Conservation (phyloP, 1,284 basidiomycete genomes). For the Volvariella volvacea region DNA sequence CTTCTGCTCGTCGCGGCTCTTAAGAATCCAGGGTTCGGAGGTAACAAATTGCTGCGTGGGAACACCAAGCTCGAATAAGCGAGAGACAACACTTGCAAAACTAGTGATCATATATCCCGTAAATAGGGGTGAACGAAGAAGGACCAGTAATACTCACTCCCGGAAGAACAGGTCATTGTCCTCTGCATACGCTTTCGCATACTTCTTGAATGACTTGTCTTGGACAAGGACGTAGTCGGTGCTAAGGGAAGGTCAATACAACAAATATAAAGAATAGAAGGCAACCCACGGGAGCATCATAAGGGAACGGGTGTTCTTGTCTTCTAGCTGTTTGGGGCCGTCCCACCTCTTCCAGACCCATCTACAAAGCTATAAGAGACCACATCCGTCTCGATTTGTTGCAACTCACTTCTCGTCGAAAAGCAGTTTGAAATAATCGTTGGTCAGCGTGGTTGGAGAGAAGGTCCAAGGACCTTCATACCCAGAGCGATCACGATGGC, state of each 20-base stretch:
- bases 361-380: constrained; percentile 19
- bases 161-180: constrained; percentile 83
- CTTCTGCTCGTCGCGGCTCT: constrained; percentile 54
- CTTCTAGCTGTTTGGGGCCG: constrained; percentile 91
- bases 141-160: constrained; percentile 51
- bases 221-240: constrained; percentile 79
- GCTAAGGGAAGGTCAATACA: constrained; percentile 26
- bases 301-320: constrained; percentile 81
- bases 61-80: constrained; percentile 86
- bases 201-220: constrained; percentile 89
- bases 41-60: constrained; percentile 70
- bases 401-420: constrained; percentile 76
- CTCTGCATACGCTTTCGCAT: constrained; percentile 78
- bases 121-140: constrained; percentile 4
- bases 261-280: background rate
- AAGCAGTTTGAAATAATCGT: constrained; percentile 87
- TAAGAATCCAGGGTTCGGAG: constrained; percentile 68
- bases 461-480: constrained; percentile 92
- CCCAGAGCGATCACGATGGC: constrained; percentile 80
- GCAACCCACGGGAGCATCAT: constrained; percentile 90
- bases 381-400: constrained; percentile 4
- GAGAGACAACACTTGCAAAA: constrained; percentile 73
- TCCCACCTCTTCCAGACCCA: constrained; percentile 86
- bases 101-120: constrained; percentile 29
- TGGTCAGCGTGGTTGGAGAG: constrained; percentile 82